phyloP scores from a whole-genome alignment of 768 basidiomycete species.

The Vararia minispora region DNA sequence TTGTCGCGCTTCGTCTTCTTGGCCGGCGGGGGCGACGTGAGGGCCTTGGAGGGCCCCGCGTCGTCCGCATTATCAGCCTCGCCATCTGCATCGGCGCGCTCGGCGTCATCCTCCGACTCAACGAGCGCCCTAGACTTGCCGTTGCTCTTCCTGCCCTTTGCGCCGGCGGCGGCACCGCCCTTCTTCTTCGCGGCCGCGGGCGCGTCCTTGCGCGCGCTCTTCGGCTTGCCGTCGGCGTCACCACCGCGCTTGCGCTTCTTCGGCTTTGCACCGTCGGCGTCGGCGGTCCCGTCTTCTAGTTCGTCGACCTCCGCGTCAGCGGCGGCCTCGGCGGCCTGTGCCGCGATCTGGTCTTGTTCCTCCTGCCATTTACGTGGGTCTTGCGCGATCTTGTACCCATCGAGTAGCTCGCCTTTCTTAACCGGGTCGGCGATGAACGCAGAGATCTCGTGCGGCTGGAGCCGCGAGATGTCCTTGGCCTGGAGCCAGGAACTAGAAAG shows the following conservation, averaged over 20 bases:
- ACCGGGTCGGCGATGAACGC: constrained; percentile 67
- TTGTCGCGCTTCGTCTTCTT: constrained; percentile 56
- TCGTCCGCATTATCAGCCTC: constrained; percentile 25
- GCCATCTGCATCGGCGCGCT: constrained; percentile 26
- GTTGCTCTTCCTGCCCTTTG: constrained; percentile 43
- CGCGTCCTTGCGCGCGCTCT: too few relatives aligned
- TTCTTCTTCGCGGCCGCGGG: constrained; percentile 38
- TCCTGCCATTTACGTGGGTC: constrained; percentile 64
- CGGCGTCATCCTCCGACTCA: constrained; percentile 59
- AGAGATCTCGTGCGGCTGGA: constrained; percentile 73
- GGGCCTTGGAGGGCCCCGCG: constrained; percentile 38
- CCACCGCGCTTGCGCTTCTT: constrained; percentile 58
- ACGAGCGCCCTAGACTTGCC: constrained; percentile 53
- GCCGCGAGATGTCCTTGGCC: constrained; percentile 69
- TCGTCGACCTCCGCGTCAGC: constrained; percentile 59
- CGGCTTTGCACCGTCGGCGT: constrained; percentile 30
- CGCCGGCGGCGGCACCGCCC: constrained; percentile 19
- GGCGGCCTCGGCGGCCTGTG: constrained; percentile 30
- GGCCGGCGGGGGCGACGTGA: constrained; percentile 43
- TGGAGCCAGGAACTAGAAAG: constrained; percentile 68
- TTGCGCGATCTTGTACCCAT: constrained; percentile 65
- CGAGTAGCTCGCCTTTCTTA: constrained; percentile 68
- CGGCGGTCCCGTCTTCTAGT: constrained; percentile 40
- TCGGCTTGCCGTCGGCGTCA: constrained; percentile 29
- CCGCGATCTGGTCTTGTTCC: constrained; percentile 25